A percentile compares a stretch with the other conserved stretches of the same genome.
phyloP scores from a whole-genome alignment of 2,329 filamentous ascomycete species.

The Scedosporium minutisporum region DNA sequence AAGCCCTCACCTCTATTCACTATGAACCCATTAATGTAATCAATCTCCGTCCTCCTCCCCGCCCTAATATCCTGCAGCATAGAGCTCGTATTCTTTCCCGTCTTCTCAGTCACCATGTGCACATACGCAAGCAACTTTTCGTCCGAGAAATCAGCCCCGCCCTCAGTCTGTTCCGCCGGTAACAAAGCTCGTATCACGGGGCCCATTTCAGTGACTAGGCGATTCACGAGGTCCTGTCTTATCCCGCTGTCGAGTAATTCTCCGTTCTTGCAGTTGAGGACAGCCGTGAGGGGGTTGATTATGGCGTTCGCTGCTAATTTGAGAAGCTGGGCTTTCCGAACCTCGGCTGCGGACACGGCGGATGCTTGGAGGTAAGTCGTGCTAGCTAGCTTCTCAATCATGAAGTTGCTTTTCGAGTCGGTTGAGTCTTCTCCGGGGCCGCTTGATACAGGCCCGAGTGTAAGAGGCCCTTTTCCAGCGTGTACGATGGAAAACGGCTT shows the following conservation, averaged over 20 bases:
- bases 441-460: conserved; percentile 36
- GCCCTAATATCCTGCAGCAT: conserved; percentile 51
- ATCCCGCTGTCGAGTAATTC: conserved; percentile 50
- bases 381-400: conserved; percentile 30
- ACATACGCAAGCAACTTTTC: conserved; percentile 22
- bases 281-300: conserved; percentile 75
- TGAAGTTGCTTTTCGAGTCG: conserved; percentile 18
- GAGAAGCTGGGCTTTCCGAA: conserved; percentile 63
- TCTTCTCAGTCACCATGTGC: conserved; percentile 35
- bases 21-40: conserved; percentile 52
- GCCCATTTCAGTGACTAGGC: conserved; percentile 65
- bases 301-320: conserved; percentile 75
- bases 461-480: conserved; percentile 37
- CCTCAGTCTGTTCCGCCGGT: neutral
- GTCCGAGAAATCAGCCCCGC: neutral
- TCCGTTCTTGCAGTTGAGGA: conserved; percentile 73
- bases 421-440: neutral
- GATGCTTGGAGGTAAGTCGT: conserved; percentile 34
- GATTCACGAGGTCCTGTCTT: conserved; percentile 46
- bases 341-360: conserved; percentile 28
- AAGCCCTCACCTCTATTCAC: conserved; percentile 34
- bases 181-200: conserved; percentile 32
- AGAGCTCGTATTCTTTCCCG: conserved; percentile 43
- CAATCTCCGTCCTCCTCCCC: conserved; percentile 43
- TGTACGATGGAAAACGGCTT: conserved; percentile 39